Base-by-base conservation (phyloP, 1,139 yeast species). In the Yamadazyma triangularis region DNA sequence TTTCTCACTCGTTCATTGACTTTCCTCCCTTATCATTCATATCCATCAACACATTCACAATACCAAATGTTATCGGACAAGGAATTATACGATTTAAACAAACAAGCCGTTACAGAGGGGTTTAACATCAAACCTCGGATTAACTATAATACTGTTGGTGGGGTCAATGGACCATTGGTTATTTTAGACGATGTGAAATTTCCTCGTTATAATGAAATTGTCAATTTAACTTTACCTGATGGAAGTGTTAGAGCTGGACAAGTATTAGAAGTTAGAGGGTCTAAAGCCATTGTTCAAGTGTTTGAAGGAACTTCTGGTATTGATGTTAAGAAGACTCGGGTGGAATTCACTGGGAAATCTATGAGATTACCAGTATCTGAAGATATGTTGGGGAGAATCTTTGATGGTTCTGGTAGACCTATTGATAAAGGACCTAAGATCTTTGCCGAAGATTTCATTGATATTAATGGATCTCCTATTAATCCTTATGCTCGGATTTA, bases 321-420 rank as follows among this genome's bases (percentile, higher is more conserved):
- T 50, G 98, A 93, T 69, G 97, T 93, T 41, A 88, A 91, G 66
- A 91, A 89, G 68, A 91, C 99, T 32, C 75, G 88, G 39, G 96
- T 93, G 37, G 97, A 93, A 63, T 91, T 91, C 65, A 89, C 98
- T 23, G 98, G 99, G 38, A 79, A 91, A 57, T 85, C 78, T 60
- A 73, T 91, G 72, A 85, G 82, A 59, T 87, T 91, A 44, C 85
- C 98, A 20, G 98, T 91, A 22, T 84, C 95, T 35, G 98, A 93
- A 63, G 99, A 91, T 56, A 84, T 88, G 73, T 72, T 91, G 57
- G 99, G 99, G 44, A 85, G 99, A 71, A 86, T 91, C 44, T 91
- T 91, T 58, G 96, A 91, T 64, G 99, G 99, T 58, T 88, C 97
- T 20, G 99, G 98, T 65, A 81, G 95, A 64, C 95, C 98, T 38